Base-by-base conservation (phyloP, 1,284 basidiomycete genomes). In the Apiotrichum siamense region DNA sequence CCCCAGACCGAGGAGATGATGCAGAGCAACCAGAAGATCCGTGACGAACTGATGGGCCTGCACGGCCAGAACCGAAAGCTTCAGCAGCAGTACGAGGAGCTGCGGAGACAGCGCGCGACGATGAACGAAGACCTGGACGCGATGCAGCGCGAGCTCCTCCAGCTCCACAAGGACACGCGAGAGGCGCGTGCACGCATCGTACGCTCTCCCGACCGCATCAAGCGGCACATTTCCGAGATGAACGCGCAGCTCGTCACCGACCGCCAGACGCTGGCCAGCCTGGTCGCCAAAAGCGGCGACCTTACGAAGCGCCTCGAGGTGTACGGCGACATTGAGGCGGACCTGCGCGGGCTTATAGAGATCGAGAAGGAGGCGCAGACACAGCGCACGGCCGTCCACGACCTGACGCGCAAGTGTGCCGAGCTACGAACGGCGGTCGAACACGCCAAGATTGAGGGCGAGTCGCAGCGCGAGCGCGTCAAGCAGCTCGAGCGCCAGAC, bases 121-220 rank as follows among this genome's bases (percentile, higher is more conserved):
- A 32, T 66, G 18, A 58, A 61, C 46, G 63, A 69, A n/a, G 58
- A 63, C 35, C 61, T 59, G 23, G 52, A 62, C 4, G 53, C 43
- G 44, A 63, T 60, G 46, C 49, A 49, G 20, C 58, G 59, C n/a
- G 53, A 64, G 24, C 57, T 63, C 17, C 53, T 58, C 4, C 47
- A 56, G 31, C 24, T 67, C 12, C 47, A 55, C 15, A 38, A 55
- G 24, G 55, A 66, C 43, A 82, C 85, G 50, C 72, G 76, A 10
- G 79, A 83, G 39, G 82, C 83, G 0, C 79, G 82, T 43, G 76
- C 81, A 12, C 82, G 88, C 3, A 84, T 93, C 52, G 88, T 93
- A 2, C 87, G 88, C 62, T 89, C 87, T 0, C 88, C 88, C 0
- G 88, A 93, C 40, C 80, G 89, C 32, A 85, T 91, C 61, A 85